A percentile compares a stretch with the other conserved stretches of the same genome.
These are phyloP conservation scores for Colletotrichum sp. DNA, from an alignment of 2,329 filamentous ascomycete genomes.

Conservation along the genomic window DNA sequence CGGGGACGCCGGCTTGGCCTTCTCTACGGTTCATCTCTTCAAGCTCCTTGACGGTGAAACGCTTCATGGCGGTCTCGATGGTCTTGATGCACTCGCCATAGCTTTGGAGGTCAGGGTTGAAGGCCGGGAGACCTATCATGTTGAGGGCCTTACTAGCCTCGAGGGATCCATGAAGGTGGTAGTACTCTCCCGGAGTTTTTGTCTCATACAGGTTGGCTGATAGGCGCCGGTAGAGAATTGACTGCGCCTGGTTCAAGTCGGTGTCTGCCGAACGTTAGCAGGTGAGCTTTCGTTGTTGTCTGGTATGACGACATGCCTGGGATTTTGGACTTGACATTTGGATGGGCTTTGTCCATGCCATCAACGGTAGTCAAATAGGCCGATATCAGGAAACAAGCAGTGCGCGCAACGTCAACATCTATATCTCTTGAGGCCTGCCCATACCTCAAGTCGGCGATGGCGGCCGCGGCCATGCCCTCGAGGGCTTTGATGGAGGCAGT, in stretches of 20 bases:
- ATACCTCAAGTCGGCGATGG: constrained; percentile 60
- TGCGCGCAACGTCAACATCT: constrained; percentile 56
- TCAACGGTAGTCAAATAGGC: constrained; percentile 62
- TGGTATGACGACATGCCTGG: constrained; percentile 13
- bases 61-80: constrained; percentile 58
- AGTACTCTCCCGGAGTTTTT: constrained; percentile 62
- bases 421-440: constrained; percentile 45
- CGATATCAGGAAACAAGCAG: constrained; percentile 61
- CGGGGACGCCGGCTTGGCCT: constrained; percentile 59
- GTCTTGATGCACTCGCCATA: constrained; percentile 57
- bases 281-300: not conserved
- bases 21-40: constrained; percentile 55
- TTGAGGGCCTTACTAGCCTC: constrained; percentile 67
- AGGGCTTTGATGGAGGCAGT: constrained; percentile 59
- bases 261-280: constrained; percentile 53
- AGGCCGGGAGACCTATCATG: constrained; percentile 67
- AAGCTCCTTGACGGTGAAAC: constrained; percentile 54
- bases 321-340: constrained; percentile 42
- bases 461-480: constrained; percentile 64
- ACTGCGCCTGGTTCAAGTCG: constrained; percentile 68
- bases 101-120: constrained; percentile 60
- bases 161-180: constrained; percentile 71
- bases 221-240: constrained; percentile 67
- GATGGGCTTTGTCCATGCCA: constrained; percentile 52
- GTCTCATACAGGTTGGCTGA: constrained; percentile 71